These are phyloP conservation scores for Podospora appendiculata DNA, from an alignment of 495 filamentous ascomycete species.

Conservation along the genomic window DNA sequence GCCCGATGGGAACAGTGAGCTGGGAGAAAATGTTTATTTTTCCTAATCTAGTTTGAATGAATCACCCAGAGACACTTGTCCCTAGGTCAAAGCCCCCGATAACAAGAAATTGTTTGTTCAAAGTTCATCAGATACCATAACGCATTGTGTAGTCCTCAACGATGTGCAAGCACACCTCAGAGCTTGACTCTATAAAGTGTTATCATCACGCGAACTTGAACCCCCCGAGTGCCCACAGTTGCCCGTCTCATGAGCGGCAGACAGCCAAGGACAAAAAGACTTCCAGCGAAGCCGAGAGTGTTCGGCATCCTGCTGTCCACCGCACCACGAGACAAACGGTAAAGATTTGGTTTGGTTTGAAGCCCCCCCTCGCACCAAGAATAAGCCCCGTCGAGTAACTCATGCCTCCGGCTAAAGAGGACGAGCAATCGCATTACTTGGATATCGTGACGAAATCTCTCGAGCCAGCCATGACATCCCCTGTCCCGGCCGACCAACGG, in stretches of 20 bases:
- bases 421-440: slow-evolving; percentile 98
- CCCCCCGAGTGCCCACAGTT: slow-evolving; percentile 15
- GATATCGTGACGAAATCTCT: slow-evolving; percentile 75
- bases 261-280: slow-evolving; percentile 20
- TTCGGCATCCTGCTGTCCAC: slow-evolving; percentile 20
- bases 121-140: slow-evolving; percentile 91
- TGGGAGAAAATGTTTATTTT: neutral
- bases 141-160: slow-evolving; percentile 62
- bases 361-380: slow-evolving; percentile 92
- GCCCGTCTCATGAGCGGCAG: slow-evolving; percentile 21
- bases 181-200: slow-evolving; percentile 99
- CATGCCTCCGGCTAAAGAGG: slow-evolving; percentile 39
- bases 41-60: neutral
- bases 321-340: slow-evolving; percentile 20
- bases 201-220: slow-evolving; percentile 86
- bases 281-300: slow-evolving; percentile 44
- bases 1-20: too few relatives aligned
- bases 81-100: too few relatives aligned
- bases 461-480: slow-evolving; percentile 32
- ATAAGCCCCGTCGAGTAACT: slow-evolving; percentile 99
- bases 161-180: slow-evolving; percentile 50
- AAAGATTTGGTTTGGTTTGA: slow-evolving; percentile 17
- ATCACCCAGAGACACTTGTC: neutral
- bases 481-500: slow-evolving; percentile 32
- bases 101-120: slow-evolving; percentile 8